Base-by-base conservation (phyloP, 2,329 filamentous ascomycete species). In the Phyllosticta paracitricarpa region DNA sequence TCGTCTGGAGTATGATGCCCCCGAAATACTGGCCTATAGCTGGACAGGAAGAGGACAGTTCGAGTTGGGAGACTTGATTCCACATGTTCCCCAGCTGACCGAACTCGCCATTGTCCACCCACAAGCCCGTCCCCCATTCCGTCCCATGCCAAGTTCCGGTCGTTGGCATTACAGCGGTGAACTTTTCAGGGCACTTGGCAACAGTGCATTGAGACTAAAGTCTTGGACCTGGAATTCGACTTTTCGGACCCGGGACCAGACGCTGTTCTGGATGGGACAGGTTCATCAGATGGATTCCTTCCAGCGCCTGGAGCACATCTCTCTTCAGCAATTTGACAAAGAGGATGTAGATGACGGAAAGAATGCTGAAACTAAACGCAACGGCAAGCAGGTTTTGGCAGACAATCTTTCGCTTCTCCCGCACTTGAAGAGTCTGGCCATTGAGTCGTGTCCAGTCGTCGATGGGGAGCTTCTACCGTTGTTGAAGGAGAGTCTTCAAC, bases 371-470 rank as follows among this genome's bases (percentile, higher is more conserved):
- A 62, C 67, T 24, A 17, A 48, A 48, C 69, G 68, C 6, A 70
- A 68, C 9, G 73, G 76, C 1, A 76, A 78, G 57, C 74, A 81
- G 40, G 66, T 76, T 70, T 62, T 75, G 12, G 78, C 76, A 0
- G 75, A 81, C 24, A 80, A 83, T 0, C 71, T 82, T 17, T 77
- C 79, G 14, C 78, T 81, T 26, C 79, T 97, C 8, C 82, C 85
- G 0, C 74, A 81, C 1, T 77, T 97, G 6, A 81, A 81, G 60
- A 82, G 86, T 60, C 76, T 97, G 10, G 79, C 85, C 1, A 86
- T 97, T 65, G 85, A 92, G 68, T 87, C 87, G 7, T 95, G 87
- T 53, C 87, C 85, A 2, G 79, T 89, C 35, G 81, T 91, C 62
- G 88, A 88, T 68, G 81, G 84, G 7, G 77, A 79, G 8, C 78